These are phyloP conservation scores for Talaromyces verruculosus DNA, from an alignment of 2,329 filamentous ascomycete genomes.

Conservation along the genomic window DNA sequence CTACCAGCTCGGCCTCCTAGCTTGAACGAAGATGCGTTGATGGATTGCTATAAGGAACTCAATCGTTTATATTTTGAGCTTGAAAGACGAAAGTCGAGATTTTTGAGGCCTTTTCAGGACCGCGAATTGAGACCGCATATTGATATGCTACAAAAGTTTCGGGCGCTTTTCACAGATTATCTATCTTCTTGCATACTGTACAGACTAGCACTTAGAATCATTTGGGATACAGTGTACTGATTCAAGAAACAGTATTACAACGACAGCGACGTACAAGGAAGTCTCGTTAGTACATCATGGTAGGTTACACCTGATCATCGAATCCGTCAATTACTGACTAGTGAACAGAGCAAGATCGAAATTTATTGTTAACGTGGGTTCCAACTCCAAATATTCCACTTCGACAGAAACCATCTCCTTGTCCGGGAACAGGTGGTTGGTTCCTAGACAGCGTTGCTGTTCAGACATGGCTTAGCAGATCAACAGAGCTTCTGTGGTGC, in stretches of 20 bases:
- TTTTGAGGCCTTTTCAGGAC: conserved; percentile 9
- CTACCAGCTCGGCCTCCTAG: neutral
- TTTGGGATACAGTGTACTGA: neutral
- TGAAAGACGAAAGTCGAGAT: conserved; percentile 6
- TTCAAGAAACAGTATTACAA: neutral
- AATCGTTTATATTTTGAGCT: conserved; percentile 6
- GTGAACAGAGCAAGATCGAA: neutral
- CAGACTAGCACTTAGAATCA: neutral
- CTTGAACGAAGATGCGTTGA: conserved; percentile 9
- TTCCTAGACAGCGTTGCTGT: neutral
- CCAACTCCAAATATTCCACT: neutral
- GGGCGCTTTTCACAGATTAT: conserved; percentile 11
- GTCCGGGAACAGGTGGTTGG: conserved; percentile 11
- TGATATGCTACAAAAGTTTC: conserved; percentile 12
- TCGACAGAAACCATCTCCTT: neutral
- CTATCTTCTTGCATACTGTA: conserved; percentile 14
- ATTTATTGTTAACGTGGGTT: neutral
- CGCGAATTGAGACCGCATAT: conserved; percentile 6
- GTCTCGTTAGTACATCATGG: neutral
- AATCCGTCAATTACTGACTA: neutral
- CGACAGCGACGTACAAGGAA: neutral
- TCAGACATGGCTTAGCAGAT: conserved; percentile 3
- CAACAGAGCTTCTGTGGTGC: conserved; percentile 15
- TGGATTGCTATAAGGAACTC: conserved; percentile 10
- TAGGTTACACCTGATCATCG: neutral